Conservation (phyloP, 441 rosid species). For the Populus tomentosa region DNA sequence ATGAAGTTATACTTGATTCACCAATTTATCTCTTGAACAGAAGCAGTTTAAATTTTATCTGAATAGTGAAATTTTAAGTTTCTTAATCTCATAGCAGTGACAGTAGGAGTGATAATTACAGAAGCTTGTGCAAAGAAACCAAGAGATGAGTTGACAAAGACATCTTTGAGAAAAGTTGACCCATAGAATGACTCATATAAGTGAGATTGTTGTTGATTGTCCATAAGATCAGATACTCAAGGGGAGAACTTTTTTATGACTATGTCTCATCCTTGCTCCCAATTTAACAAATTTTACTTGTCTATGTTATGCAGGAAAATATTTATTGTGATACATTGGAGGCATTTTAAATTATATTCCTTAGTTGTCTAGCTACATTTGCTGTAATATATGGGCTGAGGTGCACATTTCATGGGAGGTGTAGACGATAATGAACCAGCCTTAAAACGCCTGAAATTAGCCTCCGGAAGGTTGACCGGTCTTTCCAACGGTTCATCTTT, state of each 20-base stretch:
- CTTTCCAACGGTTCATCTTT: slow-evolving; percentile 45
- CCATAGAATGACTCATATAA: neutral
- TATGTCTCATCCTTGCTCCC: neutral
- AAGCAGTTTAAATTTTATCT: too few relatives aligned
- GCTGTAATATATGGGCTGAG: slow-evolving; percentile 63
- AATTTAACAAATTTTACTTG: neutral
- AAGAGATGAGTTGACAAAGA: neutral
- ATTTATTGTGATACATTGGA: slow-evolving; percentile 15
- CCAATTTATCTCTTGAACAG: too few relatives aligned
- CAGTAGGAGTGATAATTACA: too few relatives aligned
- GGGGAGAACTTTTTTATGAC: neutral
- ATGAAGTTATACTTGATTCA: too few relatives aligned
- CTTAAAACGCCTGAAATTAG: slow-evolving; percentile 52
- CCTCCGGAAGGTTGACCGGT: slow-evolving; percentile 35
- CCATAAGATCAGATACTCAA: neutral
- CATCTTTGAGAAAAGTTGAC: neutral
- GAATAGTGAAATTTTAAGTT: too few relatives aligned
- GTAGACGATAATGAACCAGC: slow-evolving; percentile 68
- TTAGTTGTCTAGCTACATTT: slow-evolving; percentile 10
- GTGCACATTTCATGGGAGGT: slow-evolving; percentile 69
- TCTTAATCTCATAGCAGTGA: too few relatives aligned
- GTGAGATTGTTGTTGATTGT: neutral
- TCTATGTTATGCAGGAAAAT: slow-evolving; percentile 34
- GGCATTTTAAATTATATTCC: slow-evolving; percentile 3
- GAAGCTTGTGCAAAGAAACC: too few relatives aligned